These are phyloP conservation scores for Ensete glaucum DNA, from an alignment of 176 grass and related monocot genomes.

Conservation along the genomic window DNA sequence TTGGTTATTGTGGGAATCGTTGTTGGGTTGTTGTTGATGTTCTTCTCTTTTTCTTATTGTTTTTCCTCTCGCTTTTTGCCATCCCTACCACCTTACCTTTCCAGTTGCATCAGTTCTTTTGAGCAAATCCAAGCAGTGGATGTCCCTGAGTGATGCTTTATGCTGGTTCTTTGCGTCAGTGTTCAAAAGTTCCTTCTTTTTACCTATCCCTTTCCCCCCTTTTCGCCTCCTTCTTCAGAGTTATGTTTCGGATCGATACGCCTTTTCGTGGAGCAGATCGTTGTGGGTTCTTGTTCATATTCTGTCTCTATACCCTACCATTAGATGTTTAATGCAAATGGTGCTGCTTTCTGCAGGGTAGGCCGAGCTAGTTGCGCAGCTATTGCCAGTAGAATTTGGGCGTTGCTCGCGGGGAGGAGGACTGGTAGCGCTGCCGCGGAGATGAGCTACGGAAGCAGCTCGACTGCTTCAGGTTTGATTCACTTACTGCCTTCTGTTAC, in stretches of 20 bases:
- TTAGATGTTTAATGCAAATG: not conserved
- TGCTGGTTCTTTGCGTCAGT: not conserved
- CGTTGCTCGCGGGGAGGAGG: conserved; percentile 6
- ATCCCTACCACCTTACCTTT: not conserved
- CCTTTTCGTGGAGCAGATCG: not conserved
- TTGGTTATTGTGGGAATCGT: not conserved
- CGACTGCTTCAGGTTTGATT: conserved; percentile 32
- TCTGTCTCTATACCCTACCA: not conserved
- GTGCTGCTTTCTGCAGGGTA: not conserved
- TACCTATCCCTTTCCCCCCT: not conserved
- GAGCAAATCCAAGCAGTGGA: not conserved
- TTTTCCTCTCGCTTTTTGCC: not conserved
- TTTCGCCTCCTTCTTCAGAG: not conserved
- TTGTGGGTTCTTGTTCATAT: conserved; percentile 7
- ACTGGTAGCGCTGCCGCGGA: conserved; percentile 18
- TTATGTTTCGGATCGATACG: not conserved
- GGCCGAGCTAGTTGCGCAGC: not conserved
- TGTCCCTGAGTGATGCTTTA: not conserved
- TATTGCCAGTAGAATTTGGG: not conserved
- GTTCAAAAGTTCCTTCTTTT: conserved; percentile 4
- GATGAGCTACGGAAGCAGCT: conserved; percentile 49
- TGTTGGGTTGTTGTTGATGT: not conserved
- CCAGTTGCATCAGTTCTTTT: not conserved
- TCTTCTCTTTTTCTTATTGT: not conserved
- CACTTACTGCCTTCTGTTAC: not conserved